phyloP scores from a whole-genome alignment of 2,329 filamentous ascomycete species.

The Bipolaris cookei region DNA sequence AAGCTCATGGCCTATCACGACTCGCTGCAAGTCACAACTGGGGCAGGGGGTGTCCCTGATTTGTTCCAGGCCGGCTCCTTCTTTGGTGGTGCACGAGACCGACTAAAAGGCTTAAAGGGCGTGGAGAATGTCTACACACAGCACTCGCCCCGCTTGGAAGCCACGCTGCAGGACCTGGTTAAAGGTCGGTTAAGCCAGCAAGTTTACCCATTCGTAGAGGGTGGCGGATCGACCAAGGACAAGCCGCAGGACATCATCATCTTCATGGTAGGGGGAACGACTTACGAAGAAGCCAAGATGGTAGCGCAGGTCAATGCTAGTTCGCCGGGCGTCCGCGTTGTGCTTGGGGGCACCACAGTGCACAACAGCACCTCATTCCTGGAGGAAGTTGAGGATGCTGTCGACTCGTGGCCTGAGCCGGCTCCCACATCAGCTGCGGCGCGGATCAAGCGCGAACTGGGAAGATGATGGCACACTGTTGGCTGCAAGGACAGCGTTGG shows the following conservation, averaged over 20 bases:
- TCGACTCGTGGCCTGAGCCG: slow-evolving; percentile 80
- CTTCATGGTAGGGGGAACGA: slow-evolving; percentile 91
- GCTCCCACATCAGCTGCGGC: slow-evolving; percentile 61
- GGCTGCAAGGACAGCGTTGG: background rate
- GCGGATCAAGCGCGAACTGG: slow-evolving; percentile 67
- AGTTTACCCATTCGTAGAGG: slow-evolving; percentile 92
- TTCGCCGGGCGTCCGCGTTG: slow-evolving; percentile 84
- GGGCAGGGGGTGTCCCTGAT: slow-evolving; percentile 82
- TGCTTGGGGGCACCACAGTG: slow-evolving; percentile 85
- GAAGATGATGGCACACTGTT: slow-evolving; percentile 46
- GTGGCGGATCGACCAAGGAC: slow-evolving; percentile 82
- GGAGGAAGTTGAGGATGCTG: slow-evolving; percentile 89
- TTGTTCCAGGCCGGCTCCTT: slow-evolving; percentile 88
- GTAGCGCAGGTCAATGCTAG: slow-evolving; percentile 93
- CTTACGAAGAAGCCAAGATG: slow-evolving; percentile 97
- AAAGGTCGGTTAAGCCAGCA: slow-evolving; percentile 87
- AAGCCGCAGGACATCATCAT: slow-evolving; percentile 97
- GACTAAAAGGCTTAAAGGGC: slow-evolving; percentile 93
- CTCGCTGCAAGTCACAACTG: slow-evolving; percentile 76
- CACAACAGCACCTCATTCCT: slow-evolving; percentile 89
- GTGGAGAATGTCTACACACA: slow-evolving; percentile 99
- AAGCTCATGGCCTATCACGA: slow-evolving; percentile 85
- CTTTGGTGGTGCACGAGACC: slow-evolving; percentile 83
- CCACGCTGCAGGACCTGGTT: slow-evolving; percentile 88
- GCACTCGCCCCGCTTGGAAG: slow-evolving; percentile 86